A percentile compares a stretch with the other conserved stretches of the same genome.
Conservation (phyloP, 192 early-diverging fungal genomes). For the Backusella tuberculispora region DNA sequence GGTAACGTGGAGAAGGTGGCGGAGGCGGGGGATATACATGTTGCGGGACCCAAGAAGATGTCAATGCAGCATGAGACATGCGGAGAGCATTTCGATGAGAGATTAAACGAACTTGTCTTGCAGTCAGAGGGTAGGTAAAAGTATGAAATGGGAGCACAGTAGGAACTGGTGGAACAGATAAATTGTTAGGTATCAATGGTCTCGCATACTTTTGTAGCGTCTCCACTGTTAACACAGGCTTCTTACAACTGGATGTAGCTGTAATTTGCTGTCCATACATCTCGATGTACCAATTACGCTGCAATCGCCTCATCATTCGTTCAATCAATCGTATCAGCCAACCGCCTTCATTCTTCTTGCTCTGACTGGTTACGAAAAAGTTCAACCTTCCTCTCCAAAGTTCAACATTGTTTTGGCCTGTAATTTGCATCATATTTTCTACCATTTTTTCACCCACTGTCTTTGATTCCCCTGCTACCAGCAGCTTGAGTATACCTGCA, state of each 20-base stretch:
- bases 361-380: conserved; percentile 1
- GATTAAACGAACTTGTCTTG: conserved; percentile 84
- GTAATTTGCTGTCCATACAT: conserved; percentile 37
- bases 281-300: conserved; percentile 71
- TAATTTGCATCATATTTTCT: conserved; percentile 6
- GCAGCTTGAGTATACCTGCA: conserved; percentile 51
- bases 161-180: conserved; percentile 67
- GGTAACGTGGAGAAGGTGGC: conserved; percentile 66
- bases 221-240: neutral
- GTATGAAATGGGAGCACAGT: conserved; percentile 95
- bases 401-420: neutral
- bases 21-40: conserved; percentile 79
- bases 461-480: neutral
- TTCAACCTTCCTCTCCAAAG: conserved; percentile 10
- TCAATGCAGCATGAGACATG: conserved; percentile 72
- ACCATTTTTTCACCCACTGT: conserved; percentile 19
- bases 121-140: conserved; percentile 87
- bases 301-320: conserved; percentile 58
- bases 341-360: conserved; percentile 66
- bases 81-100: conserved; percentile 85
- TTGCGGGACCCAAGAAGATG: conserved; percentile 61
- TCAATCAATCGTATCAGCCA: conserved; percentile 73
- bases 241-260: neutral
- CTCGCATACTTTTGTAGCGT: conserved; percentile 13
- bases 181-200: conserved; percentile 25